Evolutionary conservation across 2,329 filamentous ascomycete genomes (phyloP), one percentile per base, ranked within the genome.

Genomic region (Pseudogymnoascus sp.): DNA sequence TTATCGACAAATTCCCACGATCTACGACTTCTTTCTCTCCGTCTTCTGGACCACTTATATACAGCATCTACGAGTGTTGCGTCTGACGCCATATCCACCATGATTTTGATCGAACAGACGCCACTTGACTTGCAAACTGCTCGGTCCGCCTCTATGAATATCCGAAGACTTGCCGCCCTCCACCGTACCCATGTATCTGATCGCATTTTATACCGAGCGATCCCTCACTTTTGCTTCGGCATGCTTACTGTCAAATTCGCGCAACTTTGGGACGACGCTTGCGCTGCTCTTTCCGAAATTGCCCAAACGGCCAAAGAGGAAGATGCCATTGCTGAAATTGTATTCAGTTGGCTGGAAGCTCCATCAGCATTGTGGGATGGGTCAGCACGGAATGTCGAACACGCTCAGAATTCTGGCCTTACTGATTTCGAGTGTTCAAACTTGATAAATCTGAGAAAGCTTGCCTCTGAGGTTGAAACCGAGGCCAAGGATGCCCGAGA

Each of bases 351-450:
- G 93, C 77, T 97, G 4, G 78, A 83, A 40, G 75, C 80, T 3
- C 77, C 83, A 1, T 86, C 85, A 2, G 77, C 81, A 45, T 77
- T 80, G 59, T 85, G 83, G 79, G 78, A 78, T 1, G 79, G 80
- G 0, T 74, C 79, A 1, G 72, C 70, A 26, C 72, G 72, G 4
- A 74, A 75, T n/a, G 72, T 71, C 14, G 69, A 74, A 14, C 72
- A 73, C 26, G 67, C 75, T 2, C 71, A 71, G 26, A 77, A 74
- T 12, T 71, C 71, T 2, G 77, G 80, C 29, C 71, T 84, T 31
- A 91, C 87, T 1, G 86, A 95, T 68, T 99, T 96, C 68, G 88
- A 96, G 73, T 97, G 93, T 73, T 88, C 86, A 18, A 92, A 95
- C 68, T 73, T 93, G 37, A 79, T 80, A 36, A 81, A 79, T 31